Evolutionary conservation across 176 grass and related monocot genomes (phyloP).

Genomic region (Aegilops speltoides): DNA sequence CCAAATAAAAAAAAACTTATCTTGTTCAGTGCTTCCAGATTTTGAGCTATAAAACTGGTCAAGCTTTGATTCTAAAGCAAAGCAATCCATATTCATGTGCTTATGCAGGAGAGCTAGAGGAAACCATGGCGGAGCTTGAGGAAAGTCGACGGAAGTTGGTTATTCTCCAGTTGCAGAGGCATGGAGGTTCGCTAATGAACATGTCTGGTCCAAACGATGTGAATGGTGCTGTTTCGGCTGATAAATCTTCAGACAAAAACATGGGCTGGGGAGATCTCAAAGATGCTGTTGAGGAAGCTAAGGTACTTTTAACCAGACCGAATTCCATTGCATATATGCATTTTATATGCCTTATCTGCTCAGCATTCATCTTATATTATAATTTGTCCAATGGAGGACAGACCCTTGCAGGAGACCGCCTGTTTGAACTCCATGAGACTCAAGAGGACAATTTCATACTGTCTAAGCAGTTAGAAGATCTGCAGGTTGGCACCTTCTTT

Average conservation of each 20-base stretch:
- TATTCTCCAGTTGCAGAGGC: constrained; percentile 84
- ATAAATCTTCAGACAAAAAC: constrained; percentile 67
- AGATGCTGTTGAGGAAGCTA: constrained; percentile 86
- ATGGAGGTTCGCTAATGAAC: constrained; percentile 65
- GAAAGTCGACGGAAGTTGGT: constrained; percentile 90
- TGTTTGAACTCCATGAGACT: constrained; percentile 93
- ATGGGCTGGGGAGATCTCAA: constrained; percentile 81
- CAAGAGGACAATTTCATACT: constrained; percentile 93
- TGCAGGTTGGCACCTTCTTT: constrained; percentile 65
- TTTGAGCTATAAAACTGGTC: background rate
- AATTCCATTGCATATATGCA: constrained; percentile 20
- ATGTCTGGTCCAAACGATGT: constrained; percentile 46
- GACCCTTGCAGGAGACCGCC: constrained; percentile 73
- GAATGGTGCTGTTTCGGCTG: constrained; percentile 66
- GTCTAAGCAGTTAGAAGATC: constrained; percentile 85
- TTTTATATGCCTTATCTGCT: constrained; percentile 18
- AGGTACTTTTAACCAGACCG: constrained; percentile 48
- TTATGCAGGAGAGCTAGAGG: constrained; percentile 76
- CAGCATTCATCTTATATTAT: constrained; percentile 26
- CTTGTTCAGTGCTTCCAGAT: background rate
- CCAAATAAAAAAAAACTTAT: background rate
- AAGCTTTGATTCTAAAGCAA: constrained; percentile 5
- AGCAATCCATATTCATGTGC: constrained; percentile 10
- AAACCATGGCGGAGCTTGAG: constrained; percentile 91
- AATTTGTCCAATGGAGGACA: constrained; percentile 48